Conservation (phyloP, 352 stramenopile genomes). For the Globisporangium radiosum region DNA sequence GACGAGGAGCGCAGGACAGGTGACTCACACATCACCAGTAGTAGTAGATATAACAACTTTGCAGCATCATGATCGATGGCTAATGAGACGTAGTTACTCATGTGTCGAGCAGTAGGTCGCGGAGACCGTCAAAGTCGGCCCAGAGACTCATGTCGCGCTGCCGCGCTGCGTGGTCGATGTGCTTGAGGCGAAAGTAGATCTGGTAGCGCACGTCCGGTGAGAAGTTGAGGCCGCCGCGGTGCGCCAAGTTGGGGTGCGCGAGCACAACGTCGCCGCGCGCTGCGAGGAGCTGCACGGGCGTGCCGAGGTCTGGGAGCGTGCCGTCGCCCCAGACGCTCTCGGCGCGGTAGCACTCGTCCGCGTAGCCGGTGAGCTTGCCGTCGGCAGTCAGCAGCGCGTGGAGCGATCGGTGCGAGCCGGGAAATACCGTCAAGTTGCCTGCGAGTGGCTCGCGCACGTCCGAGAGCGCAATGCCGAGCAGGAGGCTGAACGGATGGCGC, state of each 20-base stretch:
- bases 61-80: too few relatives aligned
- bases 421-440: slow-evolving; percentile 74
- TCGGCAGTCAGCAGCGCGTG: slow-evolving; percentile 40
- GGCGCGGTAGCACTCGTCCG: slow-evolving; percentile 52
- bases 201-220: slow-evolving; percentile 77
- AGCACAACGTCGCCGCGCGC: slow-evolving; percentile 59
- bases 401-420: slow-evolving; percentile 46
- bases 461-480: slow-evolving; percentile 66
- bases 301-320: slow-evolving; percentile 57
- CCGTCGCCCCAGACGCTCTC: slow-evolving; percentile 77
- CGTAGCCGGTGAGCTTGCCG: slow-evolving; percentile 45
- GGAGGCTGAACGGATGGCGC: slow-evolving; percentile 60
- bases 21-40: too few relatives aligned
- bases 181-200: slow-evolving; percentile 81
- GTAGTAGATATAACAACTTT: too few relatives aligned
- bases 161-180: slow-evolving; percentile 37
- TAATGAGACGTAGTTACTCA: too few relatives aligned
- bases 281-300: slow-evolving; percentile 52
- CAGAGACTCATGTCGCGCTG: slow-evolving; percentile 35
- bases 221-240: slow-evolving; percentile 76
- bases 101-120: slow-evolving; percentile 3
- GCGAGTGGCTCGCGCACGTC: slow-evolving; percentile 50
- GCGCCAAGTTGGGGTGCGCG: slow-evolving; percentile 64
- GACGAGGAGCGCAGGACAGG: too few relatives aligned
- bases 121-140: slow-evolving; percentile 50